These are phyloP conservation scores for Amanita phalloides DNA, from an alignment of 768 basidiomycete species.

Conservation along the genomic window DNA sequence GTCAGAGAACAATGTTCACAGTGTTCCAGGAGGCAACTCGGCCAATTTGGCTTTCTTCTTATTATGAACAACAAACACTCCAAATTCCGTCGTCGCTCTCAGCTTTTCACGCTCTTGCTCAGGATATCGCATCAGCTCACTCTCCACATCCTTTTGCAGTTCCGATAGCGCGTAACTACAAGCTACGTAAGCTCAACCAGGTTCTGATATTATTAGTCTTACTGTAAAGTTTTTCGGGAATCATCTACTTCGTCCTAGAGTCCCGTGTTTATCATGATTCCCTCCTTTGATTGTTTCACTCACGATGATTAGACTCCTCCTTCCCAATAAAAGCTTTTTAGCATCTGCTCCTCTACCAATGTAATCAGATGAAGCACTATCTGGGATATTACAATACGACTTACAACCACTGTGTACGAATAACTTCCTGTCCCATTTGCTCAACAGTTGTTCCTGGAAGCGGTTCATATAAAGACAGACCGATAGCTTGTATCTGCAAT, in stretches of 20 bases:
- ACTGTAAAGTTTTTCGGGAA: conserved; percentile 84
- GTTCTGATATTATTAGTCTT: conserved; percentile 14
- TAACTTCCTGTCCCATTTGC: conserved; percentile 72
- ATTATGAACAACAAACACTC: conserved; percentile 90
- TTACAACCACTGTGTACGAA: conserved; percentile 95
- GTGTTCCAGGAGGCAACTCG: conserved; percentile 51
- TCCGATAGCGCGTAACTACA: conserved; percentile 82
- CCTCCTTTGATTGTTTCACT: conserved; percentile 17
- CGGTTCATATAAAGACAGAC: conserved; percentile 90
- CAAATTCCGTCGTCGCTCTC: conserved; percentile 65
- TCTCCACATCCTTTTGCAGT: conserved; percentile 80
- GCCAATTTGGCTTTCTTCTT: conserved; percentile 85
- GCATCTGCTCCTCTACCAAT: conserved; percentile 47
- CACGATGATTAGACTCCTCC: conserved; percentile 75
- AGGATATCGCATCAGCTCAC: conserved; percentile 50
- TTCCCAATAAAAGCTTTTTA: conserved; percentile 65
- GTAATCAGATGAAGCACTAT: conserved; percentile 3
- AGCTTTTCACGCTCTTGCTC: conserved; percentile 66
- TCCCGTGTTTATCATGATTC: neutral
- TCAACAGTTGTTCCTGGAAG: conserved; percentile 66
- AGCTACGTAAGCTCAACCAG: neutral
- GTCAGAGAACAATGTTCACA: conserved; percentile 25
- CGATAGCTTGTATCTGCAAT: conserved; percentile 93
- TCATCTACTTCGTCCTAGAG: conserved; percentile 80
- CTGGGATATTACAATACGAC: conserved; percentile 15